phyloP scores from a whole-genome alignment of 495 filamentous ascomycete species.

The Venustampulla echinocandica region DNA sequence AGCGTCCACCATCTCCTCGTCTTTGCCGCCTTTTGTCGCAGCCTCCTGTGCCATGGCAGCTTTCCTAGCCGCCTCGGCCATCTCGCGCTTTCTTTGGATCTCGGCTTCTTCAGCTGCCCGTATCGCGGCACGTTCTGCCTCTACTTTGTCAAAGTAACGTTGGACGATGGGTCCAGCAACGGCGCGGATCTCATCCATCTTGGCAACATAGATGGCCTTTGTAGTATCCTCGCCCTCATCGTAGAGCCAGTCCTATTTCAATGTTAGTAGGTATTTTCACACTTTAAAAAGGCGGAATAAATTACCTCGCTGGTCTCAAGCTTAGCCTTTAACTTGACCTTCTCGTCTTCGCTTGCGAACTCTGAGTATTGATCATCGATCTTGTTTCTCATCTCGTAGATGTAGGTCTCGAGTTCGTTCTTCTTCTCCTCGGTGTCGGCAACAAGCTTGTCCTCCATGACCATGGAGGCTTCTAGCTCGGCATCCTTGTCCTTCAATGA shows the following conservation, averaged over 20 bases:
- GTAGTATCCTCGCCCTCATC: slow-evolving; percentile 94
- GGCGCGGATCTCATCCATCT: slow-evolving; percentile 92
- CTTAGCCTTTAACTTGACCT: slow-evolving; percentile 71
- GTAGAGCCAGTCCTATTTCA: slow-evolving; percentile 86
- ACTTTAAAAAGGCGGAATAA: neutral
- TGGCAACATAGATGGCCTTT: slow-evolving; percentile 85
- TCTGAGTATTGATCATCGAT: slow-evolving; percentile 82
- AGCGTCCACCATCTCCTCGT: slow-evolving; percentile 51
- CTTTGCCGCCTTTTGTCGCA: slow-evolving; percentile 29
- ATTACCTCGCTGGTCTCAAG: slow-evolving; percentile 76
- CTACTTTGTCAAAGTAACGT: slow-evolving; percentile 88
- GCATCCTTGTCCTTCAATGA: slow-evolving; percentile 51
- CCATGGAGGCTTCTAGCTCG: slow-evolving; percentile 84
- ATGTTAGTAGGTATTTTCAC: neutral
- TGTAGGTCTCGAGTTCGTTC: slow-evolving; percentile 96
- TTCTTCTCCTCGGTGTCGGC: slow-evolving; percentile 98
- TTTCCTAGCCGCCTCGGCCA: slow-evolving; percentile 52
- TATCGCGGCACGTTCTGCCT: slow-evolving; percentile 74
- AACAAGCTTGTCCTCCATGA: slow-evolving; percentile 97
- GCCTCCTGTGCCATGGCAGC: slow-evolving; percentile 38
- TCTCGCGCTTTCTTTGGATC: slow-evolving; percentile 67
- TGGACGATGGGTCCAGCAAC: slow-evolving; percentile 87
- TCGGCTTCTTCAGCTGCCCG: slow-evolving; percentile 73
- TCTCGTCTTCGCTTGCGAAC: slow-evolving; percentile 87
- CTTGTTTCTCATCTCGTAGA: slow-evolving; percentile 94